phyloP scores from a whole-genome alignment of 1,284 basidiomycete species.

The Apiotrichum gamsii region DNA sequence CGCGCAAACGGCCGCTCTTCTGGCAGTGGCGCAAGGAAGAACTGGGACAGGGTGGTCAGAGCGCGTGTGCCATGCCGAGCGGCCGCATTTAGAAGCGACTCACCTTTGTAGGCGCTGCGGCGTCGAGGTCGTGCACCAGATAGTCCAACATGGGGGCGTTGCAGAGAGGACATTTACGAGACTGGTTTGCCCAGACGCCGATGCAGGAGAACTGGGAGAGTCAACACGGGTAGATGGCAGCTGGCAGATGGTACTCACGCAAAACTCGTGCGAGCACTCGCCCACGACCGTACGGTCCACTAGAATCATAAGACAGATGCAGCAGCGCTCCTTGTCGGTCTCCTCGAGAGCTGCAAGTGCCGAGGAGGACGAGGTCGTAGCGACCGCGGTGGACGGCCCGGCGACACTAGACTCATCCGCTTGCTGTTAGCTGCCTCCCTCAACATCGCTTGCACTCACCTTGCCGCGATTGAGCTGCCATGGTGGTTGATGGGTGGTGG shows the following conservation, averaged over 20 bases:
- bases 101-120: slow-evolving; percentile 40
- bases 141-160: slow-evolving; percentile 65
- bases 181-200: slow-evolving; percentile 69
- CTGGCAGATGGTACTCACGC: slow-evolving; percentile 30
- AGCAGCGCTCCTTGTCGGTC: slow-evolving; percentile 33
- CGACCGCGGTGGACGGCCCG: too few relatives aligned
- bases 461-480: too few relatives aligned
- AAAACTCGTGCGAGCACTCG: slow-evolving; percentile 73
- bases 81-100: slow-evolving; percentile 8
- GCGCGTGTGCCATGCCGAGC: neutral
- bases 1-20: slow-evolving; percentile 6
- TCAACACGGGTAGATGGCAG: slow-evolving; percentile 1
- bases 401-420: too few relatives aligned
- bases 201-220: slow-evolving; percentile 72
- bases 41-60: slow-evolving; percentile 54
- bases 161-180: slow-evolving; percentile 65
- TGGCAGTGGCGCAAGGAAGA: slow-evolving; percentile 63
- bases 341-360: neutral
- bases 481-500: too few relatives aligned
- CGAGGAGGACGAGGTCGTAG: too few relatives aligned
- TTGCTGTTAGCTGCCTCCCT: too few relatives aligned
- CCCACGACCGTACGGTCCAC: slow-evolving; percentile 72
- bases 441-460: too few relatives aligned
- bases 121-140: slow-evolving; percentile 61
- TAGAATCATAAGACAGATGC: slow-evolving; percentile 70